A percentile compares a stretch with the other conserved stretches of the same genome.
Conservation (phyloP, 1,139 yeast species). For the Keqinozyma sinolaborantium region DNA sequence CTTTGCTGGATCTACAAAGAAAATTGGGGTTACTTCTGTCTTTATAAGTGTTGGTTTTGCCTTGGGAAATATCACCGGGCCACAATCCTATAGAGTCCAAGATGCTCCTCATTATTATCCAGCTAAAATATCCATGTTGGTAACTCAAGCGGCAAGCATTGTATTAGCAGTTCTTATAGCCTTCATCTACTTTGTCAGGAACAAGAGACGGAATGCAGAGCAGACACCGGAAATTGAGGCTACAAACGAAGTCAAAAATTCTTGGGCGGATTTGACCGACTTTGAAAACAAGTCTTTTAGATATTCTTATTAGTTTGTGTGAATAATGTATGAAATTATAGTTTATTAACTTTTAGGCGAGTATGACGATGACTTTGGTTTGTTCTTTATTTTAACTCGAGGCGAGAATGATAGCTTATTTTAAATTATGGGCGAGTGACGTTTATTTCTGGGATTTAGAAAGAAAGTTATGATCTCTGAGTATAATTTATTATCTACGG, state of each 20-base stretch:
- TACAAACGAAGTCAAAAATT: constrained; percentile 14
- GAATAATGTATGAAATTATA: too few relatives aligned
- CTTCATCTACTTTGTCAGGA: constrained; percentile 17
- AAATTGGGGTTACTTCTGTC: constrained; percentile 19
- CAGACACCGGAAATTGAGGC: constrained; percentile 2
- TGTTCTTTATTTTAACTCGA: too few relatives aligned
- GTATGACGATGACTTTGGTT: too few relatives aligned
- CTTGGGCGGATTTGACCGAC: constrained; percentile 35
- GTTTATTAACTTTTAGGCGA: too few relatives aligned
- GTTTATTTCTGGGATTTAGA: too few relatives aligned
- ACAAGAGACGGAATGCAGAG: constrained; percentile 19
- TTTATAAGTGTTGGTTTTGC: constrained; percentile 18
- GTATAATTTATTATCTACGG: too few relatives aligned
- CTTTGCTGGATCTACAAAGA: constrained; percentile 23
- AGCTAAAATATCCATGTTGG: constrained; percentile 32
- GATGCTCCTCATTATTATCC: constrained; percentile 25
- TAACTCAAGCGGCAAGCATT: constrained; percentile 26
- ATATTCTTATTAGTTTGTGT: constrained; percentile 17
- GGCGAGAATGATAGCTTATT: too few relatives aligned
- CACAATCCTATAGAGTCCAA: constrained; percentile 28
- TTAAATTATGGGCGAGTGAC: too few relatives aligned
- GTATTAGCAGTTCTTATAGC: constrained; percentile 25
- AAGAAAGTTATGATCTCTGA: too few relatives aligned
- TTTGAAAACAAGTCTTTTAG: constrained; percentile 29
- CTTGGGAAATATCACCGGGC: constrained; percentile 25